Evolutionary conservation across 2,329 filamentous ascomycete species (phyloP), one percentile per base, ranked within the genome.

Genomic region (Venturia aucupariae): DNA sequence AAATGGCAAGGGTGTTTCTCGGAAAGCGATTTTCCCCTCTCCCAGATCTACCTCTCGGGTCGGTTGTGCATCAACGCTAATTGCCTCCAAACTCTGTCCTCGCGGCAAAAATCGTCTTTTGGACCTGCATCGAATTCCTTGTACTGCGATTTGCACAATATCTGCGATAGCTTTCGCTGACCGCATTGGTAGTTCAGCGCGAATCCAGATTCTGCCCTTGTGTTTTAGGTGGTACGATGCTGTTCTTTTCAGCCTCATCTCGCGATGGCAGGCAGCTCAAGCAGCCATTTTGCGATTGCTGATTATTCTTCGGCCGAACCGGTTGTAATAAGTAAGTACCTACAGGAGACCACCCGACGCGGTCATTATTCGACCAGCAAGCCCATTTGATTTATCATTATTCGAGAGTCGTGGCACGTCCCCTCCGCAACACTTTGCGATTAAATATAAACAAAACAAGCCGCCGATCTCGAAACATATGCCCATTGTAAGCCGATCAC

Each of bases 261-360:
- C 24, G 30, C 15, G 3, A 7, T 35, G 19, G 27, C 51, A n/a
- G 27, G 22, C 1, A 19, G 22, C 35, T 32, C 5, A 27, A 55
- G 27, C 5, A 8, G 17, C 11, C 17, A n/a, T n/a, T 17, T 35
- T 51, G 2, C 46, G 42, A n/a, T 44, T 8, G 42, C 42, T 15
- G 42, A n/a, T 44, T 24, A n/a, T 48, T 48, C 44, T 55, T 55
- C 51, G 51, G 51, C 51, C 24, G 27, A n/a, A n/a, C n/a, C n/a
- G n/a, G n/a, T n/a, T n/a, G n/a, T n/a, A n/a, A n/a, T n/a, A n/a
- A n/a, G n/a, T n/a, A n/a, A n/a, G n/a, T 55, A 32, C 44, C 42
- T 46, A 24, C 10, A 24, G 51, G 11, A 35, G 27, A 11, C 27
- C 51, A 35, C 22, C 22, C 5, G 11, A 7, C 51, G 8, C 10